Percentiles rank a stretch among this genome's conserved stretches.
Evolutionary conservation across 108 stramenopile species (phyloP).

Genomic region (Bacterosira constricta): DNA sequence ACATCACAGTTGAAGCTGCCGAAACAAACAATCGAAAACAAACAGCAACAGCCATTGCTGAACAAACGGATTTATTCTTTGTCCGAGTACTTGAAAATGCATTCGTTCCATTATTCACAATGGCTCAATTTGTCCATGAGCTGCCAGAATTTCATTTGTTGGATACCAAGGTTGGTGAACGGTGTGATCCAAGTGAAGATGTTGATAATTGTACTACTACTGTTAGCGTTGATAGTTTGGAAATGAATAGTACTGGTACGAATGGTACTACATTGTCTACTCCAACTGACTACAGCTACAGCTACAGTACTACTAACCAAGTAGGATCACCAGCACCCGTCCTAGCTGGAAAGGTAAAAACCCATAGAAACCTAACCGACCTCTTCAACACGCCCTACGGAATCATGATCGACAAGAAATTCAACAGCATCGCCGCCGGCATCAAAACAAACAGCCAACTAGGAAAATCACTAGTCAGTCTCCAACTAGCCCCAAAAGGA

Average conservation of each 20-base stretch:
- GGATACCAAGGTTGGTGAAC: conserved; percentile 26
- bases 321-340: conserved; percentile 25
- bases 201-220: conserved; percentile 13
- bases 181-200: conserved; percentile 15
- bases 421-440: conserved; percentile 24
- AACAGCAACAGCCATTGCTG: conserved; percentile 12
- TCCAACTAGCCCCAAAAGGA: conserved; percentile 41
- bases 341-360: conserved; percentile 16
- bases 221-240: not conserved
- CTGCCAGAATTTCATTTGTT: conserved; percentile 16
- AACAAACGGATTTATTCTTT: conserved; percentile 35
- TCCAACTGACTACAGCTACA: too few relatives aligned
- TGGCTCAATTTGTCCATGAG: conserved; percentile 29
- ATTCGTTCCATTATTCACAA: conserved; percentile 35
- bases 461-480: conserved; percentile 23
- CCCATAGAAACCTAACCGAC: conserved; percentile 28
- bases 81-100: conserved; percentile 28
- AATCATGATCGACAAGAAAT: conserved; percentile 9
- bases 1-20: conserved; percentile 16
- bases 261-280: too few relatives aligned
- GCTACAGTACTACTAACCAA: too few relatives aligned
- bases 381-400: conserved; percentile 20
- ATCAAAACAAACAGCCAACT: conserved; percentile 30
- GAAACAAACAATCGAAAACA: conserved; percentile 9
- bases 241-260: too few relatives aligned